A percentile compares a stretch with the other conserved stretches of the same genome.
Evolutionary conservation across 2,329 filamentous ascomycete species (phyloP).

Genomic region (Lachnellula suecica): DNA sequence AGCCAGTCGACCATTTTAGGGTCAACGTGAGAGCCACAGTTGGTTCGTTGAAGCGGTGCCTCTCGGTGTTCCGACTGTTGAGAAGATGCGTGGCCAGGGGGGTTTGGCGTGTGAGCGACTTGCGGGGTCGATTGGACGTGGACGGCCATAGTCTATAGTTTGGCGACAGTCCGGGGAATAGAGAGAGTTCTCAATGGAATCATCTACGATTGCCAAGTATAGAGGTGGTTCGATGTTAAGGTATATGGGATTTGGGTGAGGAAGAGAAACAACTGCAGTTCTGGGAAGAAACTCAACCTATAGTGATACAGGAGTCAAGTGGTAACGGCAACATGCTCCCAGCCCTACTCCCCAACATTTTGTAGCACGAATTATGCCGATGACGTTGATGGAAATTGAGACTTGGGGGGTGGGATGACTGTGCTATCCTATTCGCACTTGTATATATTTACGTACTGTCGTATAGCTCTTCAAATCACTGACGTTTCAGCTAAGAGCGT

Average conservation of each 20-base stretch:
- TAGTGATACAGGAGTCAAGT: background rate
- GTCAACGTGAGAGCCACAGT: background rate
- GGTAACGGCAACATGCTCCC: background rate
- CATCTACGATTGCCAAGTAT: background rate
- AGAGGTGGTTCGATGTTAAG: background rate
- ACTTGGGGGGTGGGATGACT: background rate
- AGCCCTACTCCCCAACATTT: background rate
- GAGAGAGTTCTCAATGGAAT: background rate
- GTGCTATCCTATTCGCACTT: background rate
- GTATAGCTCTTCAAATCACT: background rate
- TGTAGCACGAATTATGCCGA: background rate
- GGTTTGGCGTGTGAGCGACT: background rate
- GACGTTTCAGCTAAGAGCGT: too few species aligned
- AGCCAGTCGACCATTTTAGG: slow-evolving; percentile 2
- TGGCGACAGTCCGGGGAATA: background rate
- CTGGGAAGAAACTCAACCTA: background rate
- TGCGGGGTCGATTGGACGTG: background rate
- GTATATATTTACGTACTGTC: background rate
- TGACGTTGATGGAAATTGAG: background rate
- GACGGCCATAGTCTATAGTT: background rate
- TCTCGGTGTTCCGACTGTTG: background rate
- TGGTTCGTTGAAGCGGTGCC: background rate
- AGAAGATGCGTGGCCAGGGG: background rate
- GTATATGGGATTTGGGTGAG: background rate
- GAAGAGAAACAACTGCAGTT: background rate